Base-by-base conservation (phyloP, 139 green algal species). In the Mychonastes homosphaera region DNA sequence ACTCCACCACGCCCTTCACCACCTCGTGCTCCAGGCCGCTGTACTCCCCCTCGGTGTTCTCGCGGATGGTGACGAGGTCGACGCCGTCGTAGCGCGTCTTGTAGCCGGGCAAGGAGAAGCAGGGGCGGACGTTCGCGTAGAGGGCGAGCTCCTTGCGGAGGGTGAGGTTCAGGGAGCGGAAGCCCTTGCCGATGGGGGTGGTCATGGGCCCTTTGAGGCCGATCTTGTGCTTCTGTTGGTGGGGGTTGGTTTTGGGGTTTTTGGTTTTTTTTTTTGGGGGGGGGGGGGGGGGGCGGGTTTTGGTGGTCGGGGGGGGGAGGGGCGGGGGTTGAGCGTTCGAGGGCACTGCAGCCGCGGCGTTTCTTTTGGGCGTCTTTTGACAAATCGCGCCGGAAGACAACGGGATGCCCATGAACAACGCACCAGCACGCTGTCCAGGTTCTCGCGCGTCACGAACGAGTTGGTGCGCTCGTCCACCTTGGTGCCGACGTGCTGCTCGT, bases 11-110 rank as follows among this genome's bases (percentile, higher is more conserved):
- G 28, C 88, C 90, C 15, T 85, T 87, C 7, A 97, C 80, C 28
- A 96, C 87, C 73, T 94, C 84, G 69, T 97, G 90, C 73, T 97
- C 90, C 58, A 97, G 73, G 1, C 90, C 90, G 15, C 64, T 84
- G 81, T 97, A 97, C 77, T 97, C 90, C 15, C 90, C 90, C 80
- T 97, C 90, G 1, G 90, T 97, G 79, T 97, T 97, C 71, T 97
- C 90, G 16, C 90, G 75, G 61, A 97, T 94, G 6, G 90, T 97
- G 9, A 97, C 80, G 45, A 97, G 55, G 73, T 97, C 82, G 21
- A 97, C 80, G 67, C 85, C 69, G 64, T 97, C 90, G 59, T 97
- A 97, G 1, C 86, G 77, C 15, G 90, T 95, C 71, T 95, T 95
- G 76, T 91, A 96, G 1, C 90, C 89, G 6, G 89, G 89, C 45